phyloP scores from a whole-genome alignment of 305 asterid species.

The Rubia peregrina region DNA sequence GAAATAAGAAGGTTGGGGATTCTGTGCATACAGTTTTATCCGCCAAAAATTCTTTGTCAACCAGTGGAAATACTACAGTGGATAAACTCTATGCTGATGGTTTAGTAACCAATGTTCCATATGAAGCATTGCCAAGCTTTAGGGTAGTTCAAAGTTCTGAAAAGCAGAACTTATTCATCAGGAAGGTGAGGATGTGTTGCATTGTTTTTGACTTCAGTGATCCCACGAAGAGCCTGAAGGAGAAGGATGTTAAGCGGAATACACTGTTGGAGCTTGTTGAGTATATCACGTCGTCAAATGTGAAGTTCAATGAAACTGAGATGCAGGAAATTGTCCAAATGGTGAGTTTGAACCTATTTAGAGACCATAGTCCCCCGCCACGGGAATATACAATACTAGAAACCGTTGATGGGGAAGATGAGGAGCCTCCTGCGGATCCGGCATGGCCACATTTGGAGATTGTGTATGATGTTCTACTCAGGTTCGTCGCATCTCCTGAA shows the following conservation, averaged over 20 bases:
- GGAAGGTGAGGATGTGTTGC: slow-evolving; percentile 67
- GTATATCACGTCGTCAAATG: slow-evolving; percentile 50
- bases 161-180: slow-evolving; percentile 53
- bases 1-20: slow-evolving; percentile 33
- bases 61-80: slow-evolving; percentile 32
- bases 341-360: slow-evolving; percentile 62
- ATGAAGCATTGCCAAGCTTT: slow-evolving; percentile 61
- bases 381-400: slow-evolving; percentile 51
- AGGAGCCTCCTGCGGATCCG: slow-evolving; percentile 79
- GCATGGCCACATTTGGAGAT: slow-evolving; percentile 85
- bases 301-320: slow-evolving; percentile 48
- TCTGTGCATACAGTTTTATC: slow-evolving; percentile 48
- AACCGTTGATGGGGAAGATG: slow-evolving; percentile 70
- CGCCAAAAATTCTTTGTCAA: slow-evolving; percentile 41
- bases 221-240: slow-evolving; percentile 59
- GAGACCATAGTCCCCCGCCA: slow-evolving; percentile 70
- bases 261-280: slow-evolving; percentile 69
- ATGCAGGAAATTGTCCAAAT: slow-evolving; percentile 63
- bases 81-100: slow-evolving; percentile 35
- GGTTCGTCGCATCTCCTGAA: slow-evolving; percentile 68
- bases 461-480: slow-evolving; percentile 62
- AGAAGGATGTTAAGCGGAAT: slow-evolving; percentile 74
- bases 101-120: slow-evolving; percentile 38
- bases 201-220: slow-evolving; percentile 61
- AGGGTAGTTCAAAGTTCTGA: slow-evolving; percentile 67